Evolutionary conservation across 1,284 basidiomycete species (phyloP), one percentile per base, ranked within the genome.

Genomic region (Leccinum griseonigrum): DNA sequence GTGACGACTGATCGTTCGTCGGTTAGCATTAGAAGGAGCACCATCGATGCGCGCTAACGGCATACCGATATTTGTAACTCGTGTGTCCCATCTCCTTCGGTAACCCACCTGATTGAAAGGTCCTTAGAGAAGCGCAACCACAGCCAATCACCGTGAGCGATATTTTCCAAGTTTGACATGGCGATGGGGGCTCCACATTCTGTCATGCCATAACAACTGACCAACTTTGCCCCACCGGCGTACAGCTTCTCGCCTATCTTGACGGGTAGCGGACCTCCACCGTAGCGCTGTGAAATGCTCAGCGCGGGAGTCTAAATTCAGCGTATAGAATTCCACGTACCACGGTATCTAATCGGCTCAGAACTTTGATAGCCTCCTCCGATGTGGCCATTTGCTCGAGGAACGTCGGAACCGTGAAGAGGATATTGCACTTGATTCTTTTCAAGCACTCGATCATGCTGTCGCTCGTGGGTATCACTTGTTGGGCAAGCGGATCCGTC

Each of bases 1-100:
- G 62, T 2, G 63, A 65, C 1, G 65, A 64, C 70, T 74, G 28
- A n/a, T 29, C 1, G 32, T 16, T 3, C 3, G 32, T 54, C 13
- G 46, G 31, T 36, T 22, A 22, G 8, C 2, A 36, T 22, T 9
- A 8, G 10, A 13, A 14, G n/a, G 18, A 54, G 46, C 11, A 51
- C 3, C 9, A 34, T 16, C n/a, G 34, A 1, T 1, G 11, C 2
- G 5, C 2, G 36, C 18, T 16, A 1, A 1, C 8, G 0, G 3
- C 69, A 10, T 59, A 78, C 76, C 68, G 77, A 60, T 1, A 77
- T 29, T 31, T 76, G 72, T 3, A 72, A 60, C 55, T 78, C 76
- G 48, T 68, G 77, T 1, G 71, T 67, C 5, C 62, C 71, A 31
- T 76, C 69, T 1, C 68, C 75, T 57, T 75, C 67, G 1, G 69